Evolutionary conservation across 805 yeast genomes (phyloP).

Genomic region (Spathaspora passalidarum): DNA sequence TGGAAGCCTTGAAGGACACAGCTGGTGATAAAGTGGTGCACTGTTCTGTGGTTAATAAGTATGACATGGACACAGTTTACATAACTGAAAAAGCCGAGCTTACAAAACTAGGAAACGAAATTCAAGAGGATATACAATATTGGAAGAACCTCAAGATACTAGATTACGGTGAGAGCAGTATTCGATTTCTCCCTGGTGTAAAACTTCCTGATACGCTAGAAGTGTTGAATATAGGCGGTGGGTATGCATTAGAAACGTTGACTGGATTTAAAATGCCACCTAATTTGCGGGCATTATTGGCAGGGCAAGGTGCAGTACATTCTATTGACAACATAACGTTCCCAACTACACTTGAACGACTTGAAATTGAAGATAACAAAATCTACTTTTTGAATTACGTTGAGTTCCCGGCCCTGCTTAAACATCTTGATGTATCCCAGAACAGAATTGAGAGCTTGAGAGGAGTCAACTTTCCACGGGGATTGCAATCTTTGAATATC

Average conservation of each 20-base stretch:
- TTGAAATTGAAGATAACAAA: slow-evolving; percentile 35
- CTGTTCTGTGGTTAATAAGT: slow-evolving; percentile 37
- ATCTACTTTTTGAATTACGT: slow-evolving; percentile 38
- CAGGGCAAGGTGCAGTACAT: slow-evolving; percentile 31
- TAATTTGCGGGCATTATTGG: slow-evolving; percentile 25
- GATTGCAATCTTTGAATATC: slow-evolving; percentile 26
- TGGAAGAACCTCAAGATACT: slow-evolving; percentile 33
- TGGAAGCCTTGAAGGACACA: slow-evolving; percentile 17
- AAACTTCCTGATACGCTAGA: slow-evolving; percentile 36
- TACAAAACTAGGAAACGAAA: slow-evolving; percentile 31
- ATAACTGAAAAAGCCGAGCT: slow-evolving; percentile 33
- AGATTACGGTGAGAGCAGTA: slow-evolving; percentile 38
- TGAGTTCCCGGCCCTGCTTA: slow-evolving; percentile 32
- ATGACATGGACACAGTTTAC: slow-evolving; percentile 30
- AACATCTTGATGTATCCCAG: slow-evolving; percentile 33
- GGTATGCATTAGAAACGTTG: slow-evolving; percentile 36
- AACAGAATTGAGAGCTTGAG: slow-evolving; percentile 38
- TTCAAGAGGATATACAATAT: slow-evolving; percentile 30
- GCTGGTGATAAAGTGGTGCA: slow-evolving; percentile 32
- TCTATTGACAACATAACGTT: slow-evolving; percentile 35
- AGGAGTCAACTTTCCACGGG: slow-evolving; percentile 35
- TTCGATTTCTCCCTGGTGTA: slow-evolving; percentile 38
- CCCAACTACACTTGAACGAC: slow-evolving; percentile 28
- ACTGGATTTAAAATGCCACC: slow-evolving; percentile 39
- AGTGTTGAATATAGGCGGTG: slow-evolving; percentile 38